Base-by-base conservation (phyloP, 305 asterid species). In the Nicotiana rustica region DNA sequence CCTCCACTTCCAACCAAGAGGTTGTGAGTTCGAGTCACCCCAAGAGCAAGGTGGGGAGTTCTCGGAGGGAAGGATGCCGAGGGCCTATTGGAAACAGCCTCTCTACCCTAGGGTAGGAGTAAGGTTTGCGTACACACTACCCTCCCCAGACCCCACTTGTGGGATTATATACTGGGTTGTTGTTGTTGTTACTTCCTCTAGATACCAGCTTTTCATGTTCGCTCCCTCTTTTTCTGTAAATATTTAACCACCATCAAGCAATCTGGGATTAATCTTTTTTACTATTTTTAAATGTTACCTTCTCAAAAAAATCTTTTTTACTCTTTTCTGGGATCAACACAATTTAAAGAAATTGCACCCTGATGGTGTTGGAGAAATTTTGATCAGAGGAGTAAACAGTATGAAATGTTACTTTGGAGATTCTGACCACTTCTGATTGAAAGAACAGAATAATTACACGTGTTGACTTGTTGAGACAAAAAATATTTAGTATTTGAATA, bases 361-460 rank as follows among this genome's bases (percentile, higher is more conserved):
- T 49, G 9, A 38, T 38, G 41, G 41, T 36, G 5, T 36, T 36
- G n/a, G 2, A 55, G 49, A 15, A 76, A 18, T 2, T 76, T 33
- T 76, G 52, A 76, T 55, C 31, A 76, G 79, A 4, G 65, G 64
- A n/a, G 52, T 75, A 75, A 73, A 52, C 21, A 29, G 29, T 75
- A 52, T 29, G 44, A 29, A 21, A 75, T 75, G 25, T 25, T 47
- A 49, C n/a, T 49, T 47, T 73, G 13, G 62, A 73, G 14, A 76
- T 76, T 9, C 65, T 52, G 66, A 76, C 66, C 66, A 55, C 31
- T 4, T 14, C 66, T 15, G 66, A 18, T 55, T 8, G 80, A 55
- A 76, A 31, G 49, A 15, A 55, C 4, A 31, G 65, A 29, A 75
- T 55, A 76, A 19, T 29, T 55, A 17, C 6, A 0, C 17, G 3